A percentile compares a stretch with the other conserved stretches of the same genome.
These are phyloP conservation scores for Calonectria henricotiae DNA, from an alignment of 2,329 filamentous ascomycete species.

Conservation along the genomic window DNA sequence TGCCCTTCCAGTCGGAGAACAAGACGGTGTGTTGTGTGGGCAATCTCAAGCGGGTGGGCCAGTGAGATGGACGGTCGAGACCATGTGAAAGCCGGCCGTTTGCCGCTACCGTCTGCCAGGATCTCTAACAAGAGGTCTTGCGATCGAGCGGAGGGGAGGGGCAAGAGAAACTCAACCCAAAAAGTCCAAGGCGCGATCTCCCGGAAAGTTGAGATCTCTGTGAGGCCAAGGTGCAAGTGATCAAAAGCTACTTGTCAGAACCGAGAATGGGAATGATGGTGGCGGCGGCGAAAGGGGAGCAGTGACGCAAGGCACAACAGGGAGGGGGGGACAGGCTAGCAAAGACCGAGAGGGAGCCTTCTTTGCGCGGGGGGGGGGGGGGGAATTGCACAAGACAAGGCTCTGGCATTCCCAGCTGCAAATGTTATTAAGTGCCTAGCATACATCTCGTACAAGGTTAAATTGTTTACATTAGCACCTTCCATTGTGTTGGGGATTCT, in stretches of 20 bases:
- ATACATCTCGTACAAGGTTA: conserved; percentile 19
- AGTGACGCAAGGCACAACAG: conserved; percentile 15
- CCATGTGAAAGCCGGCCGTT: conserved; percentile 52
- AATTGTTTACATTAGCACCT: conserved; percentile 22
- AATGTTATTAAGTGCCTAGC: background rate
- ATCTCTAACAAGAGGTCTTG: conserved; percentile 5
- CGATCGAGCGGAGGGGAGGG: conserved; percentile 6
- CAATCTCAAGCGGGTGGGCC: conserved; percentile 50
- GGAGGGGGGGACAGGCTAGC: background rate
- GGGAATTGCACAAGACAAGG: conserved; percentile 2
- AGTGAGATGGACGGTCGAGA: conserved; percentile 51
- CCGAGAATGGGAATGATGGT: background rate
- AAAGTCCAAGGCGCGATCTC: background rate
- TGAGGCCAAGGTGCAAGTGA: conserved; percentile 3
- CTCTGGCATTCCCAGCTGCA: conserved; percentile 8
- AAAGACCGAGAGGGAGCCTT: background rate
- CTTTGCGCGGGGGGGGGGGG: background rate
- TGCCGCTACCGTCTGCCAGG: conserved; percentile 30
- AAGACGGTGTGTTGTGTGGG: conserved; percentile 50
- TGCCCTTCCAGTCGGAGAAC: conserved; percentile 56
- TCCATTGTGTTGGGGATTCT: conserved; percentile 42
- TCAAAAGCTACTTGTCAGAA: background rate
- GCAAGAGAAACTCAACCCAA: conserved; percentile 9
- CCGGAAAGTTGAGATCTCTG: background rate
- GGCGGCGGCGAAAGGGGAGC: background rate